Percentiles rank a stretch among this genome's conserved stretches.
phyloP scores from a whole-genome alignment of 306 rosid species.

The Coriaria nepalensis region DNA sequence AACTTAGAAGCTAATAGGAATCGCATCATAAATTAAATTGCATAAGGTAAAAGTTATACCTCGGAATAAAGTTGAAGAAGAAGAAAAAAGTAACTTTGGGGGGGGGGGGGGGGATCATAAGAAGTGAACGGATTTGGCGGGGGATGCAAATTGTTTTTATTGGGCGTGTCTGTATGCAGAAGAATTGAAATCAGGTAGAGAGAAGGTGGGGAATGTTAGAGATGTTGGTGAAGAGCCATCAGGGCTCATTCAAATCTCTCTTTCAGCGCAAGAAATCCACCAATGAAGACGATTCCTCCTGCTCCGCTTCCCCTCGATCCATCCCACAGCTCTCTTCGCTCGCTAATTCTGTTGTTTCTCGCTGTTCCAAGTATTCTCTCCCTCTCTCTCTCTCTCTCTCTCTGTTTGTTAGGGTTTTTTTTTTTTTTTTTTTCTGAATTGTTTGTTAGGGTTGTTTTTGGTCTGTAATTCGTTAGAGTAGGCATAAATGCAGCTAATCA shows the following conservation, averaged over 20 bases:
- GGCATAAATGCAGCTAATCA: too few relatives aligned
- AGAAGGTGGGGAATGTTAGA: conserved; percentile 36
- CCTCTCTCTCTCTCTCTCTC: neutral
- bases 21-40: too few relatives aligned
- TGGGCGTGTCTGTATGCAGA: too few relatives aligned
- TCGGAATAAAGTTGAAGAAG: too few relatives aligned
- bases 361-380: conserved; percentile 48
- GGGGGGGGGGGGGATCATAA: too few relatives aligned
- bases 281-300: conserved; percentile 12
- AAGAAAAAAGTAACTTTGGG: too few relatives aligned
- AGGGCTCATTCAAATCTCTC: conserved; percentile 28
- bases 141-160: too few relatives aligned
- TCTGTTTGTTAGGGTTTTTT: too few relatives aligned
- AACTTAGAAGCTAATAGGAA: too few relatives aligned
- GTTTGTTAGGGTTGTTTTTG: neutral
- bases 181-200: too few relatives aligned
- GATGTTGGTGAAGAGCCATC: conserved; percentile 24
- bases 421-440: neutral
- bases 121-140: too few relatives aligned
- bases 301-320: conserved; percentile 27
- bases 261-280: conserved; percentile 34
- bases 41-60: too few relatives aligned
- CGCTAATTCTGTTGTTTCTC: conserved; percentile 73
- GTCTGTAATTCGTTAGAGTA: neutral
- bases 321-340: conserved; percentile 72